Conservation (phyloP, 805 yeast genomes). For the Candida vartiovaarae region DNA sequence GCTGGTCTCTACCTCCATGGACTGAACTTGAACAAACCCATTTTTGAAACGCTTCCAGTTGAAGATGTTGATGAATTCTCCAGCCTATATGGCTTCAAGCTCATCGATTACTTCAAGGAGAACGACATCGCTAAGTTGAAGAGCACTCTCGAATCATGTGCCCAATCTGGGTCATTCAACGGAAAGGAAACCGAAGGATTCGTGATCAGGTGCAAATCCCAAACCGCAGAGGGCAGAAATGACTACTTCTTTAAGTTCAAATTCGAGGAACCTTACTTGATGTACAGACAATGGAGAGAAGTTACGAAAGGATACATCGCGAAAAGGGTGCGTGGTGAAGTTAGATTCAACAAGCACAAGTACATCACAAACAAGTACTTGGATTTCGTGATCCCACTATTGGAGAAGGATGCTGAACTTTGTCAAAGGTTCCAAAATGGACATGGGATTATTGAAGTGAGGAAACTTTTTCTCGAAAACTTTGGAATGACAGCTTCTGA, state of each 20-base stretch:
- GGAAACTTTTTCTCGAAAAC: constrained; percentile 55
- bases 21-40: constrained; percentile 57
- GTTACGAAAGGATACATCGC: constrained; percentile 56
- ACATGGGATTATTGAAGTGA: constrained; percentile 65
- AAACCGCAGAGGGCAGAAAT: constrained; percentile 3
- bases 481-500: constrained; percentile 54
- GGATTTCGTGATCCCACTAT: constrained; percentile 52
- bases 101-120: constrained; percentile 41
- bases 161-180: constrained; percentile 62
- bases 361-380: constrained; percentile 61
- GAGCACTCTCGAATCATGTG: constrained; percentile 46
- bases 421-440: constrained; percentile 42
- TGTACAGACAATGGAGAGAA: constrained; percentile 89
- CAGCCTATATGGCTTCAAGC: constrained; percentile 57
- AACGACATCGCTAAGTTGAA: constrained; percentile 35
- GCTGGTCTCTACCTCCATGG: constrained; percentile 93
- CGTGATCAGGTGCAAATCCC: constrained; percentile 62
- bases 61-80: constrained; percentile 56
- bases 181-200: constrained; percentile 85
- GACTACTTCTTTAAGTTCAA: constrained; percentile 87
- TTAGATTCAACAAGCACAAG: constrained; percentile 45
- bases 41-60: constrained; percentile 61
- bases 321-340: constrained; percentile 22
- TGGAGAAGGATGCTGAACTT: constrained; percentile 42
- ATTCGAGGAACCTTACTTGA: constrained; percentile 89